phyloP scores from a whole-genome alignment of 2,329 filamentous ascomycete genomes.

The Colletotrichum echinochloae region DNA sequence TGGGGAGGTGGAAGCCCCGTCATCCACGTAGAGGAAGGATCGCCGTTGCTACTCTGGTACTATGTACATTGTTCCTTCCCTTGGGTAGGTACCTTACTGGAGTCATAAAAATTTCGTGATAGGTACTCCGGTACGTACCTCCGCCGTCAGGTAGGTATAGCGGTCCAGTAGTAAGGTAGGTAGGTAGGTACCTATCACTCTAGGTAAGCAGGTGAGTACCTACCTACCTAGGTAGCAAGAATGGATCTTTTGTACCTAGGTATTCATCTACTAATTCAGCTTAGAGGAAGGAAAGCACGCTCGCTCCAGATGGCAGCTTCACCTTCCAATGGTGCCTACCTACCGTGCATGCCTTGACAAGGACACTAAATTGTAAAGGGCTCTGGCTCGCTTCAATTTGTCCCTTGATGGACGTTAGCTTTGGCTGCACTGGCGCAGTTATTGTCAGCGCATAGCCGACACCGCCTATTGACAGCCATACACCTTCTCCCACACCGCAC shows the following conservation, averaged over 20 bases:
- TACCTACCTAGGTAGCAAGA: conserved; percentile 1
- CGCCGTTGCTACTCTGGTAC: conserved; percentile 17
- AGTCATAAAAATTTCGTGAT: too few species aligned
- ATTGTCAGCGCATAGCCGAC: background rate
- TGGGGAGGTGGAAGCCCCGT: conserved; percentile 1
- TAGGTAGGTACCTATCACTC: too few species aligned
- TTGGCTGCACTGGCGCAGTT: background rate
- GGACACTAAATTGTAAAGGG: too few species aligned
- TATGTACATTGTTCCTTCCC: conserved; percentile 10
- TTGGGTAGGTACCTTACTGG: background rate
- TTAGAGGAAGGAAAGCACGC: background rate
- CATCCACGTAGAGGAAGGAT: conserved; percentile 8
- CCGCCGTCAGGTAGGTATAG: too few species aligned
- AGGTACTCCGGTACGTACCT: too few species aligned
- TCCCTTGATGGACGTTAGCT: background rate
- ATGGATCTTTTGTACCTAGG: background rate
- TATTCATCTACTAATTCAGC: background rate
- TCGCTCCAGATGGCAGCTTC: too few species aligned
- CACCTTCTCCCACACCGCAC: background rate
- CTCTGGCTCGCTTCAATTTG: background rate
- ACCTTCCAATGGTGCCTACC: too few species aligned
- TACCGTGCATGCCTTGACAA: background rate
- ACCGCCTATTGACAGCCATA: background rate
- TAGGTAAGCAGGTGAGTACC: too few species aligned
- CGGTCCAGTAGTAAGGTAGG: too few species aligned